These are phyloP conservation scores for Vaccinium corymbosum DNA, from an alignment of 148 eudicot genomes.

Conservation along the genomic window DNA sequence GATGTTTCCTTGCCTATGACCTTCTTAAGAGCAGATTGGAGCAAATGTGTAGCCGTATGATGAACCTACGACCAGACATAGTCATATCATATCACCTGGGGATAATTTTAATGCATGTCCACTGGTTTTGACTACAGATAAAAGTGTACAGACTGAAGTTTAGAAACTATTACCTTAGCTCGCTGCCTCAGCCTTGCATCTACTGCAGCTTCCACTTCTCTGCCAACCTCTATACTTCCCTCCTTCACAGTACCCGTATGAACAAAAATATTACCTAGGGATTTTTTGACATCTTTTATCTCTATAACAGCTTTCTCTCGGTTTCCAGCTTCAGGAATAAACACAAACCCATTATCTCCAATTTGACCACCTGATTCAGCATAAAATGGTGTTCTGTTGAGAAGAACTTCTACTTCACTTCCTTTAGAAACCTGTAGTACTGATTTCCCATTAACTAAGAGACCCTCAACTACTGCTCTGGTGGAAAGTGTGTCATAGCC, in stretches of 20 bases:
- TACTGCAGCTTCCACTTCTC: constrained; percentile 86
- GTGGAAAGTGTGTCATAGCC: constrained; percentile 76
- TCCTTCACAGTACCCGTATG: constrained; percentile 68
- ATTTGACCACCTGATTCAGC: constrained; percentile 99
- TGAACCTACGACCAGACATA: constrained; percentile 50
- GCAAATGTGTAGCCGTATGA: constrained; percentile 97
- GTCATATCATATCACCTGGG: too few species aligned
- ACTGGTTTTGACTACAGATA: background rate
- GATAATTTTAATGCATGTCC: background rate
- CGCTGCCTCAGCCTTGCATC: constrained; percentile 84
- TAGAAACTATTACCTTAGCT: constrained; percentile 55
- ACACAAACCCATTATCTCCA: constrained; percentile 82
- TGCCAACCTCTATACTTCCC: constrained; percentile 73
- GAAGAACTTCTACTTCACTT: constrained; percentile 78
- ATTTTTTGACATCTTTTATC: constrained; percentile 84
- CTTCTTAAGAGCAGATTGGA: constrained; percentile 90
- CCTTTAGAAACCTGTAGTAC: constrained; percentile 67
- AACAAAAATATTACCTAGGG: constrained; percentile 66
- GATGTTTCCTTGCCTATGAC: constrained; percentile 90
- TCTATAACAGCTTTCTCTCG: constrained; percentile 54
- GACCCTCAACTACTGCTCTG: constrained; percentile 61
- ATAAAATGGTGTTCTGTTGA: constrained; percentile 89
- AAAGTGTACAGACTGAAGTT: background rate
- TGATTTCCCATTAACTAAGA: constrained; percentile 70
- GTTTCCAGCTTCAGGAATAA: constrained; percentile 44